Base-by-base conservation (phyloP, 768 basidiomycete species). In the Imleria badia region DNA sequence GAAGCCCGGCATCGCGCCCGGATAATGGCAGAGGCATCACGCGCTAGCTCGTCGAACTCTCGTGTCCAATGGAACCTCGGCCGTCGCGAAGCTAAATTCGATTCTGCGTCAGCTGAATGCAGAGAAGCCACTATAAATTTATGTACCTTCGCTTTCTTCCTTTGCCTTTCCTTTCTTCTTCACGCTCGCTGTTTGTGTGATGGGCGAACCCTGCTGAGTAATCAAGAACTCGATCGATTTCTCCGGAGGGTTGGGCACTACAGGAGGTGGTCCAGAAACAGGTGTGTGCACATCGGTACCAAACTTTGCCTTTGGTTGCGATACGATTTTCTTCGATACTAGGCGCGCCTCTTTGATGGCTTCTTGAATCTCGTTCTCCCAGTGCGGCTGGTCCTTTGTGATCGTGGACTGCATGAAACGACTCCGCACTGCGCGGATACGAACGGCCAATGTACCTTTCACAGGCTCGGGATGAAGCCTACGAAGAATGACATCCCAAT, bases 31-130 rank as follows among this genome's bases (percentile, higher is more conserved):
- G 84, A 86, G 1, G 87, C 87, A 65, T 98, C 96, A 50, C 88
- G 82, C 23, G 88, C 86, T 36, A 94, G 80, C 56, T 98, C 96
- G 52, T 98, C 94, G 52, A 86, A 92, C 46, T 95, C 91, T 38
- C 80, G 72, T 51, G 82, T 91, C 94, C 93, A 98, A 45, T 83
- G 82, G 66, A 93, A 92, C 51, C 86, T 78, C 45, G 84, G 81
- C 17, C 89, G 79, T 48, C 87, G 61, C n/a, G 46, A 63, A 22
- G 45, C 63, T 61, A 33, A 51, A 57, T 55, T 48, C 3, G 45
- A 31, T 26, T 45, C 38, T 22, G 15, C 30, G 22, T 66, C 48
- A 58, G 48, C 23, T 36, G 20, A 45, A 36, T 6, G 15, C 26
- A 31, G 10, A n/a, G 29, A 53, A 42, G 35, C 20, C 3, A 12